Evolutionary conservation across 805 yeast genomes (phyloP), one percentile per base, ranked within the genome.

Genomic region (Candida incommunis): DNA sequence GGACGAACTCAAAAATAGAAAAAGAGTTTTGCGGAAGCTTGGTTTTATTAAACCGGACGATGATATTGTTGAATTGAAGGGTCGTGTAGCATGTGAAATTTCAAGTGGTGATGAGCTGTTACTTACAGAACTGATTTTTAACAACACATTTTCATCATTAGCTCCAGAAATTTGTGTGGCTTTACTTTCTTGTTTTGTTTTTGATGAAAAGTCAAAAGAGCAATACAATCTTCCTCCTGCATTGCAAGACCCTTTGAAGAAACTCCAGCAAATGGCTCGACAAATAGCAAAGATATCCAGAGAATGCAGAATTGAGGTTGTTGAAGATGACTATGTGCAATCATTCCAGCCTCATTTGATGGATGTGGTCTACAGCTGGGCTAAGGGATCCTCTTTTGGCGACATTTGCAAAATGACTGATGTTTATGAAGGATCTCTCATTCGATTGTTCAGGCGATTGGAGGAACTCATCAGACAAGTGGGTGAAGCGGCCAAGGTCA

Each of bases 381-480:
- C 96, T 62, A 80, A 82, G 59, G 97, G 97, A 18, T 96, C 95
- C 4, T 69, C 92, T 0, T 92, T 92, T 63, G 90, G 96, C 0
- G 96, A 90, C 61, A 90, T 92, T 50, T 90, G 97, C 68, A 90
- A 90, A 63, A 87, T 92, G 96, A 92, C 98, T 0, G 98, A 92
- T 59, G 97, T 92, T 40, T 92, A 90, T 54, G 99, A 92, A 67
- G 99, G 99, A 37, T 82, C 94, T 21, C 72, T 92, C 58, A 90
- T 92, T 52, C 78, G 99, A 61, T 83, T 85, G 78, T 92, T 92
- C 69, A 82, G 92, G 63, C 74, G 98, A 59, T 69, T 92, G 45
- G 98, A 92, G 63, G 99, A 92, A 61, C 72, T 92, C 70, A 68
- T 92, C 46, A 77, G 90, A 57, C 98, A 92, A 62, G 71, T 92